Evolutionary conservation across 1,284 basidiomycete species (phyloP).

Genomic region (Neolentinus lepideus): DNA sequence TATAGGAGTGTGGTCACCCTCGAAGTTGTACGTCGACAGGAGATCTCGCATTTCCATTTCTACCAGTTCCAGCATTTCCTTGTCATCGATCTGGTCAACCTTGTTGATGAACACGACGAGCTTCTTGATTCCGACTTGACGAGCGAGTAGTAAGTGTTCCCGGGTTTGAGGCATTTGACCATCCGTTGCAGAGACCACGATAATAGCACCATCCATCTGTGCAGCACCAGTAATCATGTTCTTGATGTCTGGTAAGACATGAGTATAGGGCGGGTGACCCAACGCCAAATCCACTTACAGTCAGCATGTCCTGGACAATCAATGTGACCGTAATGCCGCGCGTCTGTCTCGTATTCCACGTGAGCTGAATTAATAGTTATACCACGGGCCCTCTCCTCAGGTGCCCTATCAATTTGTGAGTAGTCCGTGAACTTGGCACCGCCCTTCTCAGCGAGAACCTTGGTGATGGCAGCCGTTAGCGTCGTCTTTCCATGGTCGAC

Average conservation of each 20-base stretch:
- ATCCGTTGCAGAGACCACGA: conserved; percentile 97
- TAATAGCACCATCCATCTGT: conserved; percentile 97
- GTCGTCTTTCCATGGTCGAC: conserved; percentile 97
- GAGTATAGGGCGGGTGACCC: neutral
- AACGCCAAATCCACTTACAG: conserved; percentile 45
- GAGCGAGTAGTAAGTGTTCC: conserved; percentile 95
- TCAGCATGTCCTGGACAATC: conserved; percentile 97
- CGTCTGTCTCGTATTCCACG: conserved; percentile 95
- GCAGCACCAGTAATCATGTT: conserved; percentile 99
- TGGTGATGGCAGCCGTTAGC: conserved; percentile 97
- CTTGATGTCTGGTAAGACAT: conserved; percentile 61
- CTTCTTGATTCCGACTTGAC: conserved; percentile 98
- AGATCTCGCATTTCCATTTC: conserved; percentile 99
- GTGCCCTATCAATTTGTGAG: conserved; percentile 98
- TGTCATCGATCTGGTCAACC: conserved; percentile 94
- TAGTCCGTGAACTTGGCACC: conserved; percentile 98
- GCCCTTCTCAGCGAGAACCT: conserved; percentile 77
- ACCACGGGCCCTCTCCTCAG: conserved; percentile 98
- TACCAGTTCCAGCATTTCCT: conserved; percentile 98
- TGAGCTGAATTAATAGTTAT: conserved; percentile 96
- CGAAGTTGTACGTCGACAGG: conserved; percentile 89
- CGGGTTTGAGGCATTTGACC: conserved; percentile 99
- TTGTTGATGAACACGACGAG: conserved; percentile 99
- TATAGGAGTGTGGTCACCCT: conserved; percentile 96
- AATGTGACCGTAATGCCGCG: conserved; percentile 97